Conservation (phyloP, 1,284 basidiomycete species). For the Farysia itapuensis region DNA sequence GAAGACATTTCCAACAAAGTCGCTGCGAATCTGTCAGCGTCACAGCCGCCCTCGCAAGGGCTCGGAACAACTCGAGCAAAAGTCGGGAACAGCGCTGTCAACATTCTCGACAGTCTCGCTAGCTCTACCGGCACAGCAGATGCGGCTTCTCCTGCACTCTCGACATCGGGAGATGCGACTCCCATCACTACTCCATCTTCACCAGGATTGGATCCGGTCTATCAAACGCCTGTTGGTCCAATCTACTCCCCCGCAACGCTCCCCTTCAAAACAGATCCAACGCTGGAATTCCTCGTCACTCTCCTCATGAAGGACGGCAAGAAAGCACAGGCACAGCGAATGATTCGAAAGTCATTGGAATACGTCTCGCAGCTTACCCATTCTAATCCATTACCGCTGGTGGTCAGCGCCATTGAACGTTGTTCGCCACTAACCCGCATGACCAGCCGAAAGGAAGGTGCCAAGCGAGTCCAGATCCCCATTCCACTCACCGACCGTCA, state of each 20-base stretch:
- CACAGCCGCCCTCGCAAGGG: too few species aligned
- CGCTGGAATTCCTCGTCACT: slow-evolving; percentile 57
- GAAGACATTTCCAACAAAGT: too few species aligned
- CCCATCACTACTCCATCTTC: neutral
- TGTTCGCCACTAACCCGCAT: slow-evolving; percentile 58
- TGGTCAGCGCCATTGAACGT: slow-evolving; percentile 56
- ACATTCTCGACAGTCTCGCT: too few species aligned
- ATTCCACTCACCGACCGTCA: slow-evolving; percentile 58
- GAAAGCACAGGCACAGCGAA: slow-evolving; percentile 56
- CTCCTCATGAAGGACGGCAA: slow-evolving; percentile 62
- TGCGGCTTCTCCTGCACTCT: too few species aligned
- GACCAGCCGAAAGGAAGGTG: slow-evolving; percentile 58
- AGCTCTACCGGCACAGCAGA: too few species aligned
- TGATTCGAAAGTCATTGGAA: slow-evolving; percentile 53
- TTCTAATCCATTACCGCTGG: slow-evolving; percentile 58
- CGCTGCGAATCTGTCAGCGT: too few species aligned
- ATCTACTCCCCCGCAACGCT: slow-evolving; percentile 36
- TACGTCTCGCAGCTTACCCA: slow-evolving; percentile 51
- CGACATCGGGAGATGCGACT: neutral
- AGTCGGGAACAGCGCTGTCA: neutral
- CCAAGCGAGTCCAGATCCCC: slow-evolving; percentile 60
- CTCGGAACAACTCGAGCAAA: too few species aligned
- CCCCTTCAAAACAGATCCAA: slow-evolving; percentile 47
- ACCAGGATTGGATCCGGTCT: slow-evolving; percentile 1
- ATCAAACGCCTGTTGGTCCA: slow-evolving; percentile 4